Percentiles rank a stretch among this genome's conserved stretches.
These are phyloP conservation scores for Monosporascus sp. DNA, from an alignment of 2,329 filamentous ascomycete genomes.

Conservation along the genomic window DNA sequence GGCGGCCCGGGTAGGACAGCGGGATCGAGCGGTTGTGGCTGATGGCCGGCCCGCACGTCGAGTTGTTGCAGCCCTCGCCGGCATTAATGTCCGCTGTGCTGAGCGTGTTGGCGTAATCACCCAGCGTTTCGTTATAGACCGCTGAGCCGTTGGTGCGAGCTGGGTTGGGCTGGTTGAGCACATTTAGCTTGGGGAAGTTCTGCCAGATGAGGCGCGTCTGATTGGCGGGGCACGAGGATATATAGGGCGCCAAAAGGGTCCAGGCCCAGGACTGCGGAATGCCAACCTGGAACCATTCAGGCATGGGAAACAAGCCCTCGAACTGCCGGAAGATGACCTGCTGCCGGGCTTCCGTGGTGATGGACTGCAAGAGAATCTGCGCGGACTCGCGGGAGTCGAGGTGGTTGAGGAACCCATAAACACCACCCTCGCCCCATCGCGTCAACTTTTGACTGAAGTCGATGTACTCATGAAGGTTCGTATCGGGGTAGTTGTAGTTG, in stretches of 20 bases:
- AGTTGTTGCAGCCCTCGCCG: slow-evolving; percentile 51
- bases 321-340: slow-evolving; percentile 84
- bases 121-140: slow-evolving; percentile 58
- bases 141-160: slow-evolving; percentile 59
- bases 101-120: slow-evolving; percentile 51
- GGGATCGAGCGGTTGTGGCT: slow-evolving; percentile 64
- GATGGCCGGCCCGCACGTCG: slow-evolving; percentile 60
- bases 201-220: slow-evolving; percentile 76
- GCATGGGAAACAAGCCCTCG: slow-evolving; percentile 72
- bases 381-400: slow-evolving; percentile 70
- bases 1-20: slow-evolving; percentile 67
- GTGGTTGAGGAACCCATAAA: slow-evolving; percentile 76
- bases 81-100: slow-evolving; percentile 38
- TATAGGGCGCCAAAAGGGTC: slow-evolving; percentile 76
- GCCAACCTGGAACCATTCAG: slow-evolving; percentile 74
- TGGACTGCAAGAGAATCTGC: slow-evolving; percentile 67
- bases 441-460: slow-evolving; percentile 87
- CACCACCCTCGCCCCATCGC: slow-evolving; percentile 71
- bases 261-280: slow-evolving; percentile 82
- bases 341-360: slow-evolving; percentile 74
- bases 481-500: slow-evolving; percentile 76
- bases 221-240: slow-evolving; percentile 66
- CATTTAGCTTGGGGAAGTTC: slow-evolving; percentile 68
- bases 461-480: slow-evolving; percentile 68
- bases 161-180: slow-evolving; percentile 74